phyloP scores from a whole-genome alignment of 2,329 filamentous ascomycete genomes.

The Magnaporthiopsis poae region DNA sequence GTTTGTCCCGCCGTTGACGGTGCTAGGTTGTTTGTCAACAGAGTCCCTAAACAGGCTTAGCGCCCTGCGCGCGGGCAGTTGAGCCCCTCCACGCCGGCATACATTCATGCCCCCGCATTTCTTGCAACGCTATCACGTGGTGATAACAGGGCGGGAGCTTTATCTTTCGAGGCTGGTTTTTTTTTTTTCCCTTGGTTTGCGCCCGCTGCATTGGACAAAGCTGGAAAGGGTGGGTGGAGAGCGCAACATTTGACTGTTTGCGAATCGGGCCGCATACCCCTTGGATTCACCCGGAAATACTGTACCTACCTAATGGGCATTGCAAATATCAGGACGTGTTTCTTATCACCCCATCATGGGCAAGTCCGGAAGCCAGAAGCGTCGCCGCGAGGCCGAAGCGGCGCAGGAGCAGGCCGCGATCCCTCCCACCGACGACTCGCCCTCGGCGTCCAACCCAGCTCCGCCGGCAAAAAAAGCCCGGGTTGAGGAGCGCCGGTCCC shows the following conservation, averaged over 20 bases:
- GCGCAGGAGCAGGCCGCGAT: slow-evolving; percentile 16
- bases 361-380: slow-evolving; percentile 23
- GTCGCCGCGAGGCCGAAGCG: slow-evolving; percentile 26
- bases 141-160: slow-evolving; percentile 2
- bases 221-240: background rate
- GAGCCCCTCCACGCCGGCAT: background rate
- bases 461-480: slow-evolving; percentile 44
- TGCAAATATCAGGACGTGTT: background rate
- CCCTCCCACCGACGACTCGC: background rate
- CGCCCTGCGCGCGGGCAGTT: background rate
- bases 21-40: slow-evolving; percentile 6
- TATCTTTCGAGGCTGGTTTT: slow-evolving; percentile 1
- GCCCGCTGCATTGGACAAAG: background rate
- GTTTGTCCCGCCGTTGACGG: background rate
- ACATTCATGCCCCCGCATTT: background rate
- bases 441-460: slow-evolving; percentile 15
- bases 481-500: slow-evolving; percentile 55
- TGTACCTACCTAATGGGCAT: background rate
- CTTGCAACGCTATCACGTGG: background rate
- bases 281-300: background rate
- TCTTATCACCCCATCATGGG: slow-evolving; percentile 14
- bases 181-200: background rate
- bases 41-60: slow-evolving; percentile 6
- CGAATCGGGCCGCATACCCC: background rate
- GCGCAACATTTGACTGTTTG: background rate